These are phyloP conservation scores for Periconia macrospinosa DNA, from an alignment of 2,329 filamentous ascomycete genomes.

Conservation along the genomic window DNA sequence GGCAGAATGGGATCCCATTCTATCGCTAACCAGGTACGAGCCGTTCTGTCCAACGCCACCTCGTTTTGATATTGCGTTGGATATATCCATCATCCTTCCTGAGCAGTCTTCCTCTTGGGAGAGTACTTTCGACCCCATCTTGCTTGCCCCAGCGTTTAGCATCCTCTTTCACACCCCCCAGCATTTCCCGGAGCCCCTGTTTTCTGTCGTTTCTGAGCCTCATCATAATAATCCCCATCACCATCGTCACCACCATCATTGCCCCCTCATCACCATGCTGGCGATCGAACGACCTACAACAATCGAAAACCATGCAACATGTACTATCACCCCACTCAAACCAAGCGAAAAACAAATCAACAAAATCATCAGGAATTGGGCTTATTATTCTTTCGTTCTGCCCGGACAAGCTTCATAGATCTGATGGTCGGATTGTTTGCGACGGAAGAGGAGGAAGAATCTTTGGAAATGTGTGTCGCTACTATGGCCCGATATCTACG, in stretches of 20 bases:
- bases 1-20: background rate
- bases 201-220: slow-evolving; percentile 5
- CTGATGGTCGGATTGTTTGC: background rate
- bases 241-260: background rate
- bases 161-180: slow-evolving; percentile 2
- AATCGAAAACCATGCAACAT: background rate
- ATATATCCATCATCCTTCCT: background rate
- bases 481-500: background rate
- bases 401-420: background rate
- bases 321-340: slow-evolving; percentile 9
- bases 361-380: background rate
- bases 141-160: slow-evolving; percentile 5
- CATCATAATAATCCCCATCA: background rate
- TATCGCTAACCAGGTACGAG: background rate
- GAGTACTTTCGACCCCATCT: background rate
- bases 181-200: slow-evolving; percentile 13
- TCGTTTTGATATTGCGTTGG: background rate
- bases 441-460: background rate
- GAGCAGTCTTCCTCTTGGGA: background rate
- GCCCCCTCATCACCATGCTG: background rate
- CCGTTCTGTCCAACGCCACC: background rate
- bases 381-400: background rate
- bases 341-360: background rate
- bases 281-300: slow-evolving; percentile 3
- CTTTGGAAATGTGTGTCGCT: slow-evolving; percentile 2